Conservation (phyloP, 2,329 filamentous ascomycete genomes). For the Phaeosphaeria sp. region DNA sequence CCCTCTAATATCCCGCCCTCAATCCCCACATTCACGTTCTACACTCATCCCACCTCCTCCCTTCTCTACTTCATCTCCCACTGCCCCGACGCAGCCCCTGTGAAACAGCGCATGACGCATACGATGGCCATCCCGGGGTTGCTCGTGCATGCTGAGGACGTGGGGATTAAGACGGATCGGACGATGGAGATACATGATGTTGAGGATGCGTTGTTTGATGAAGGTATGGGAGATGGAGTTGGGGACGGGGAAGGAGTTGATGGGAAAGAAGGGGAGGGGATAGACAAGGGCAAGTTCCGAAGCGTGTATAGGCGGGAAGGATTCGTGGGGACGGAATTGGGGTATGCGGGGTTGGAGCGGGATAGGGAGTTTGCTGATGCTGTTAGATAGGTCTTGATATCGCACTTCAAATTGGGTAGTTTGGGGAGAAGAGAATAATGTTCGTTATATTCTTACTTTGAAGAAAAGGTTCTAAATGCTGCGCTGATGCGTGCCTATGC, state of each 20-base stretch:
- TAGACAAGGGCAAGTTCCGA: conserved; percentile 20
- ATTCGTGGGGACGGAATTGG: conserved; percentile 29
- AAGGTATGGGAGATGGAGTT: conserved; percentile 11
- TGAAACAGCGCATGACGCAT: conserved; percentile 38
- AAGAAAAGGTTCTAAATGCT: too few relatives aligned
- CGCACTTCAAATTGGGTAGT: background rate
- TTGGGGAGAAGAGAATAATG: too few relatives aligned
- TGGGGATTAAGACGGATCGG: conserved; percentile 26
- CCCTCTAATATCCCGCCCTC: conserved; percentile 15
- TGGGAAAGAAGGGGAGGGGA: too few relatives aligned
- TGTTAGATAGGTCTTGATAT: background rate
- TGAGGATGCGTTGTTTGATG: conserved; percentile 27
- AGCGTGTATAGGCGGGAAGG: conserved; percentile 28
- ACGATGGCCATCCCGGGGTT: conserved; percentile 38
- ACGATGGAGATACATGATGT: conserved; percentile 39
- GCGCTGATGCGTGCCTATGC: too few relatives aligned
- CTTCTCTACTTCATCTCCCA: conserved; percentile 35
- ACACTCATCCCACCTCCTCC: conserved; percentile 20
- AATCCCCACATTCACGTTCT: conserved; percentile 37
- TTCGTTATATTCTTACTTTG: too few relatives aligned
- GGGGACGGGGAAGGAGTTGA: conserved; percentile 7
- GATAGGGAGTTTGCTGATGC: conserved; percentile 16
- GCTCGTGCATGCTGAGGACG: conserved; percentile 32
- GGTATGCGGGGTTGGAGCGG: conserved; percentile 23
- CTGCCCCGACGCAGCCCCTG: conserved; percentile 28